Percentiles rank a stretch among this genome's conserved stretches.
These are phyloP conservation scores for Termitomyces bulborhizus DNA, from an alignment of 768 basidiomycete genomes.

Conservation along the genomic window DNA sequence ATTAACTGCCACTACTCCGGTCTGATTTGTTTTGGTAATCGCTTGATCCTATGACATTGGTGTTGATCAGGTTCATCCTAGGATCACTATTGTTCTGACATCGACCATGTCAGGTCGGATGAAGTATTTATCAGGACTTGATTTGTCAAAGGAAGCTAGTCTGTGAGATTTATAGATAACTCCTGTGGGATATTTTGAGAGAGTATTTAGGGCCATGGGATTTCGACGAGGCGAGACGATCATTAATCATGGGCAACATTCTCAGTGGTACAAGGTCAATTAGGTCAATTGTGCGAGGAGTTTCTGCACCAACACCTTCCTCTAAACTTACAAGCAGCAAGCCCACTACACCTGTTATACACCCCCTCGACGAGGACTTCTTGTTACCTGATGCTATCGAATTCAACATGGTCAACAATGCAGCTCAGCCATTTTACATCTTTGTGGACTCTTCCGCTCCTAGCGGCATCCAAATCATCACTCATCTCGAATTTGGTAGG, in stretches of 20 bases:
- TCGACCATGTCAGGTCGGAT: not conserved
- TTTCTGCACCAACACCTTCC: not conserved
- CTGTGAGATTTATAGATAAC: not conserved
- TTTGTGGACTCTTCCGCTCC: not conserved
- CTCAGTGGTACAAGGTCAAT: not conserved
- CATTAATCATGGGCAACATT: not conserved
- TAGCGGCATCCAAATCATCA: slow-evolving; percentile 20
- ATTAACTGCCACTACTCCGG: too few relatives aligned
- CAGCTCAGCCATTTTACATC: slow-evolving; percentile 6
- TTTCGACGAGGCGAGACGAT: not conserved
- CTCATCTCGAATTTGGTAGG: slow-evolving; percentile 36
- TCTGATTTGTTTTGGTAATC: not conserved
- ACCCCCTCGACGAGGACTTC: not conserved
- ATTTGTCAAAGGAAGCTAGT: not conserved
- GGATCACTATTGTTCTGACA: not conserved
- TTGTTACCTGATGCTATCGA: slow-evolving; percentile 8
- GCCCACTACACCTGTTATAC: not conserved
- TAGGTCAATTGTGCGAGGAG: not conserved
- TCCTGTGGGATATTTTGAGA: not conserved
- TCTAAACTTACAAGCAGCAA: not conserved
- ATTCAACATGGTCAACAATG: slow-evolving; percentile 7
- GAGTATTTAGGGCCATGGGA: not conserved
- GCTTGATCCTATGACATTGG: not conserved
- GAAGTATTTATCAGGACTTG: not conserved
- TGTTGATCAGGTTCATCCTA: not conserved